A percentile compares a stretch with the other conserved stretches of the same genome.
phyloP scores from a whole-genome alignment of 257 asterid genomes.

The Eucommia ulmoides region DNA sequence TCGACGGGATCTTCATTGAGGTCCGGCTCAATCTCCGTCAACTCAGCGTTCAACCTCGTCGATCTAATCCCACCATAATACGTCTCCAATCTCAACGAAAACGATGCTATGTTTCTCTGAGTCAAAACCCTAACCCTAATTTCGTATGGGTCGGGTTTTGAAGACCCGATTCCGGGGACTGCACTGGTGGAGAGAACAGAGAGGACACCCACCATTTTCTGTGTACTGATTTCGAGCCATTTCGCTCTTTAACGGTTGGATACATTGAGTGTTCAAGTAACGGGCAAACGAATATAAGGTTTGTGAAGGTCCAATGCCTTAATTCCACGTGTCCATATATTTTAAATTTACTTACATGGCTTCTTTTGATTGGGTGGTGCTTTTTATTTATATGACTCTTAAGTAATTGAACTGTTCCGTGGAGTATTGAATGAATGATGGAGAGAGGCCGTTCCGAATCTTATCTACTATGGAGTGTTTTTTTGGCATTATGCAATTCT shows the following conservation, averaged over 20 bases:
- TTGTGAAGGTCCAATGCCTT: constrained; percentile 7
- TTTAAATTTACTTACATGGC: neutral
- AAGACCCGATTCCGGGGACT: constrained; percentile 21
- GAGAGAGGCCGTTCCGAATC: too few species aligned
- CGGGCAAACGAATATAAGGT: neutral
- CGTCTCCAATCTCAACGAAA: constrained; percentile 10
- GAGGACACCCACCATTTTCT: too few species aligned
- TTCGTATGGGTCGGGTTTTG: constrained; percentile 15
- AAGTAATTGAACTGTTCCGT: too few species aligned
- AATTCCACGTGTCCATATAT: constrained; percentile 7
- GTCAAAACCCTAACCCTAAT: constrained; percentile 6
- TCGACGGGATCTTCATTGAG: constrained; percentile 75
- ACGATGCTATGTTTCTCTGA: constrained; percentile 6
- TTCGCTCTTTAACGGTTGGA: neutral
- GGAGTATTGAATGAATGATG: too few species aligned
- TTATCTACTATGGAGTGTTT: too few species aligned
- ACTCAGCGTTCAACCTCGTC: constrained; percentile 54
- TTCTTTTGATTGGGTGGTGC: constrained; percentile 7
- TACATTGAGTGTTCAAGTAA: constrained; percentile 5
- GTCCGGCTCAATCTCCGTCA: constrained; percentile 67
- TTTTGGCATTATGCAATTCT: too few species aligned
- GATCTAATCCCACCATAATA: constrained; percentile 15
- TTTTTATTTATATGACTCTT: too few species aligned
- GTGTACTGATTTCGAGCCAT: constrained; percentile 34
- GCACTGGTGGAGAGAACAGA: constrained; percentile 26